Conservation (phyloP, 2,329 filamentous ascomycete species). For the Atkinsonella hypoxylon region DNA sequence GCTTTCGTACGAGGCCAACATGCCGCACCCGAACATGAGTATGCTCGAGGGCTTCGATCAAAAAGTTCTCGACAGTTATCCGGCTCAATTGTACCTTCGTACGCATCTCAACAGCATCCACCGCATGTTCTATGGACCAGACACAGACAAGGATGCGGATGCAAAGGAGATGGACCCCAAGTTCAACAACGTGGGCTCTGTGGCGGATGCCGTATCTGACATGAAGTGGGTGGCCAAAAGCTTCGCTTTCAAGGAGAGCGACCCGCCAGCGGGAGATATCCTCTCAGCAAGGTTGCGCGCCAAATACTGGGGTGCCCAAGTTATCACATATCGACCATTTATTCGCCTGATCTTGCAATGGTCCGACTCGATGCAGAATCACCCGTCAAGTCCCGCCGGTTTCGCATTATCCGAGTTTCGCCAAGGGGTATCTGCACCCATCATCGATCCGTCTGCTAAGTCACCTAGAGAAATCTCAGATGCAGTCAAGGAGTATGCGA, state of each 20-base stretch:
- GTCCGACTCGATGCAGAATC: slow-evolving; percentile 25
- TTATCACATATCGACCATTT: slow-evolving; percentile 80
- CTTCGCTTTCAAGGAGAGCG: slow-evolving; percentile 50
- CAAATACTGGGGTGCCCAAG: slow-evolving; percentile 88
- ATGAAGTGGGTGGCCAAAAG: slow-evolving; percentile 35
- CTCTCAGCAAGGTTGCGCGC: slow-evolving; percentile 74
- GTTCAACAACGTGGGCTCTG: slow-evolving; percentile 34
- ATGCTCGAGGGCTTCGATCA: slow-evolving; percentile 30
- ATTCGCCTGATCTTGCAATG: slow-evolving; percentile 43
- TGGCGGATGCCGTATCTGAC: slow-evolving; percentile 29
- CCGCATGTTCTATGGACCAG: slow-evolving; percentile 39
- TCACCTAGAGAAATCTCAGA: slow-evolving; percentile 27
- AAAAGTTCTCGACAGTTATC: slow-evolving; percentile 45
- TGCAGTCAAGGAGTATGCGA: slow-evolving; percentile 41
- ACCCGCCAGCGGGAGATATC: slow-evolving; percentile 63
- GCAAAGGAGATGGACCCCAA: slow-evolving; percentile 19
- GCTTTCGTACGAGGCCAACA: slow-evolving; percentile 47
- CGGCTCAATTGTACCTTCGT: slow-evolving; percentile 50
- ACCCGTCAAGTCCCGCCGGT: slow-evolving; percentile 22
- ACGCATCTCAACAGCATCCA: slow-evolving; percentile 55
- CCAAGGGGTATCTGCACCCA: slow-evolving; percentile 24
- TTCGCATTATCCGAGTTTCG: slow-evolving; percentile 23
- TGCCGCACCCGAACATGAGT: slow-evolving; percentile 52
- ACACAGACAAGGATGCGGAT: slow-evolving; percentile 19
- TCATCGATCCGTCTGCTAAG: slow-evolving; percentile 25